phyloP scores from a whole-genome alignment of 345 rosid genomes.

The Geranium brycei region DNA sequence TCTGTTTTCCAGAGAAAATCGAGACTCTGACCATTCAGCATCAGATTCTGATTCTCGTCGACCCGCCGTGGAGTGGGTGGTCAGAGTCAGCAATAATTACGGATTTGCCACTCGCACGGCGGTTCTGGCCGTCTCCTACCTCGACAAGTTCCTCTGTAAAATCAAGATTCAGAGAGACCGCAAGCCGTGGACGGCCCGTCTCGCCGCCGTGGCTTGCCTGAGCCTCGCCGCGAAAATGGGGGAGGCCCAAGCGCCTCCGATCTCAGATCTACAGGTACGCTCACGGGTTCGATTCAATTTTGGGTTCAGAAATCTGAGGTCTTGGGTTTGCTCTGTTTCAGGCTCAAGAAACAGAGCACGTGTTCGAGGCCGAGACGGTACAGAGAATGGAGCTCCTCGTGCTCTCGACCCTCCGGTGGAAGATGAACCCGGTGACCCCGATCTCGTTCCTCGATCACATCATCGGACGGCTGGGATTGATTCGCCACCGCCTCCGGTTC shows the following conservation, averaged over 20 bases:
- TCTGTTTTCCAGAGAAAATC: too few relatives aligned
- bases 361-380: too few relatives aligned
- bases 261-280: conserved; percentile 70
- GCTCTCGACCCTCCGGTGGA: too few relatives aligned
- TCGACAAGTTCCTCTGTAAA: conserved; percentile 59
- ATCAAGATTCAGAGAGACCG: conserved; percentile 34
- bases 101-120: conserved; percentile 65
- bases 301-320: too few relatives aligned
- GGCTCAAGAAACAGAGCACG: not conserved
- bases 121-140: conserved; percentile 59
- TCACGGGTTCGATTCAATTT: not conserved
- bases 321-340: too few relatives aligned
- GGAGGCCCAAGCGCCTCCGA: conserved; percentile 71
- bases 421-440: too few relatives aligned
- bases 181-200: conserved; percentile 87
- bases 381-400: too few relatives aligned
- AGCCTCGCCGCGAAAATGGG: conserved; percentile 90
- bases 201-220: conserved; percentile 71
- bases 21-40: too few relatives aligned
- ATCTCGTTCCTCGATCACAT: conserved; percentile 36
- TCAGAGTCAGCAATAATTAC: conserved; percentile 45
- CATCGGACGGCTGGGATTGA: conserved; percentile 56
- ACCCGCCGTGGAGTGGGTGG: conserved; percentile 61
- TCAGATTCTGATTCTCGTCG: too few relatives aligned
- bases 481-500: conserved; percentile 38